These are phyloP conservation scores for Torulaspora delbrueckii DNA, from an alignment of 805 yeast genomes.

Conservation along the genomic window DNA sequence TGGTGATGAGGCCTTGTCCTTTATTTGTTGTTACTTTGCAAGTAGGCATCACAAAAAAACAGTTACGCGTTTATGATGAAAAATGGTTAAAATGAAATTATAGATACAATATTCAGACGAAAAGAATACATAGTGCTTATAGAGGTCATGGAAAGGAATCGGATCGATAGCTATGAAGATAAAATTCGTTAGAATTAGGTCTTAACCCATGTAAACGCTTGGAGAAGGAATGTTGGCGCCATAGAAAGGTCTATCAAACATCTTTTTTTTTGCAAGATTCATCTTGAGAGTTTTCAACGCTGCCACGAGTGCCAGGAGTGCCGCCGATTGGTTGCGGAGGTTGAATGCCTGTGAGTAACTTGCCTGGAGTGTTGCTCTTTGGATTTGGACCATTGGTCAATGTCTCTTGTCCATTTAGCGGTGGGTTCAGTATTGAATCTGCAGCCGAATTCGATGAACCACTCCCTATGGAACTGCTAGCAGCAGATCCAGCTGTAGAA, in stretches of 20 bases:
- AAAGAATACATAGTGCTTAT: conserved; percentile 2
- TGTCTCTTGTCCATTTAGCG: neutral
- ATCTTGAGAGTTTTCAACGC: conserved; percentile 1
- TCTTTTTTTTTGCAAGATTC: neutral
- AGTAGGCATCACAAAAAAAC: conserved; percentile 9
- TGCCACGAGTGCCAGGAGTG: neutral
- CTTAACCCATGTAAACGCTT: conserved; percentile 3
- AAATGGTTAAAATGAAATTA: neutral
- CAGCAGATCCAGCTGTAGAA: conserved; percentile 2
- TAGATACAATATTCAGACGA: conserved; percentile 4
- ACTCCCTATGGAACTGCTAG: conserved; percentile 4
- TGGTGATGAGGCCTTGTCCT: neutral
- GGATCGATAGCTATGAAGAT: neutral
- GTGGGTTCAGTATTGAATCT: conserved; percentile 2
- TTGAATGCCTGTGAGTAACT: conserved; percentile 10
- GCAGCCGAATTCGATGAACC: conserved; percentile 1
- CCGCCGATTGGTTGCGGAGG: conserved; percentile 7
- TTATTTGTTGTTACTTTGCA: neutral
- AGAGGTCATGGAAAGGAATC: neutral
- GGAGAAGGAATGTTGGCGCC: neutral
- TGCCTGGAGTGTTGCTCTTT: conserved; percentile 11
- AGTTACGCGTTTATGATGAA: neutral
- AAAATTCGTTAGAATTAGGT: neutral
- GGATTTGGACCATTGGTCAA: conserved; percentile 1
- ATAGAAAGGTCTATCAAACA: neutral